A percentile compares a stretch with the other conserved stretches of the same genome.
These are phyloP conservation scores for Pleurotus salmoneostramineus DNA, from an alignment of 768 basidiomycete species.

Conservation along the genomic window DNA sequence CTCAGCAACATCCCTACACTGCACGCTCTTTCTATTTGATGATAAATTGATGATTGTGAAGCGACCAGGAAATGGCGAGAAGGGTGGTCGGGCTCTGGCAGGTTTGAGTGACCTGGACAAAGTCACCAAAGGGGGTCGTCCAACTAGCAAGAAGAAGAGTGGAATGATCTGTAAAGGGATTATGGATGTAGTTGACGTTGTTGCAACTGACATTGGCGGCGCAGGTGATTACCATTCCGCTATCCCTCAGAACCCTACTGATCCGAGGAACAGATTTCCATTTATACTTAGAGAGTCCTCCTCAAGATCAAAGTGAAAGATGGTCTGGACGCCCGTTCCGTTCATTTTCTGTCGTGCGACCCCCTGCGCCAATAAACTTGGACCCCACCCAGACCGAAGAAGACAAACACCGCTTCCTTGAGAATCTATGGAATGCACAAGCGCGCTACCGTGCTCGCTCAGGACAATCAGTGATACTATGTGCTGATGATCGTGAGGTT, in stretches of 20 bases:
- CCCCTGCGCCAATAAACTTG: slow-evolving; percentile 61
- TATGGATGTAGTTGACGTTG: slow-evolving; percentile 80
- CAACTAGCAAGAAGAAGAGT: slow-evolving; percentile 68
- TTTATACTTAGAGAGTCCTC: slow-evolving; percentile 79
- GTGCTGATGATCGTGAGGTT: slow-evolving; percentile 72
- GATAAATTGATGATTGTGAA: slow-evolving; percentile 93
- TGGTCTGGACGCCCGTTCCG: slow-evolving; percentile 90
- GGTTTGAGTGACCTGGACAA: slow-evolving; percentile 81
- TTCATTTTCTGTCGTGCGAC: slow-evolving; percentile 71
- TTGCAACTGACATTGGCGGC: slow-evolving; percentile 81
- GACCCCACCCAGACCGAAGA: slow-evolving; percentile 60
- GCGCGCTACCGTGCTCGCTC: slow-evolving; percentile 71
- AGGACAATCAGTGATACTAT: slow-evolving; percentile 71
- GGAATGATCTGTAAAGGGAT: slow-evolving; percentile 84
- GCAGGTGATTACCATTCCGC: slow-evolving; percentile 50
- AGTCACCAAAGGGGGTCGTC: slow-evolving; percentile 57
- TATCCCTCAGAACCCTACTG: no score
- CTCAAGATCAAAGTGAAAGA: slow-evolving; percentile 75
- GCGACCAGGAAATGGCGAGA: slow-evolving; percentile 74
- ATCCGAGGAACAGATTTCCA: slow-evolving; percentile 61
- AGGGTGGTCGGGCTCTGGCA: slow-evolving; percentile 62
- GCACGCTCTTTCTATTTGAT: slow-evolving; percentile 89
- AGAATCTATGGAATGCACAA: slow-evolving; percentile 88
- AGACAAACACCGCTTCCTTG: slow-evolving; percentile 81
- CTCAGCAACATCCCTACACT: slow-evolving; percentile 57